Conservation (phyloP, 768 basidiomycete genomes). For the Podaxis sp. region DNA sequence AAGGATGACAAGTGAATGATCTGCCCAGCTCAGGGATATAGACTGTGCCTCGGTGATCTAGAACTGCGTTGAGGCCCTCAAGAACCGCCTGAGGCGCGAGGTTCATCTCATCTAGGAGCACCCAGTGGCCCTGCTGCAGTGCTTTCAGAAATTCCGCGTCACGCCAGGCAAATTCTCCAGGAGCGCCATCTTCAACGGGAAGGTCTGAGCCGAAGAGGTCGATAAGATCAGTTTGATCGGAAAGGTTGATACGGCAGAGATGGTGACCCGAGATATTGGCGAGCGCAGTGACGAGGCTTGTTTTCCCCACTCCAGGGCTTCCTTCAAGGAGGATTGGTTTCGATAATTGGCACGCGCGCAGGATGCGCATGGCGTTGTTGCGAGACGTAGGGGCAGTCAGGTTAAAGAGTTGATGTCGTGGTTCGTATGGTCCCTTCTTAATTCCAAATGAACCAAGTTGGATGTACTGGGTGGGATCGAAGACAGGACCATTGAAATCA, state of each 20-base stretch:
- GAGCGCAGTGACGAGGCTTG: constrained; percentile 85
- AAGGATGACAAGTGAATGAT: constrained; percentile 83
- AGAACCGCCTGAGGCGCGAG: constrained; percentile 94
- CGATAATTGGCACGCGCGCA: constrained; percentile 82
- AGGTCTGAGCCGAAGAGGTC: constrained; percentile 97
- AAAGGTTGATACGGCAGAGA: constrained; percentile 92
- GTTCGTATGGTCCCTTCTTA: constrained; percentile 47
- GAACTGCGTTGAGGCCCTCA: constrained; percentile 93
- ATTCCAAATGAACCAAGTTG: constrained; percentile 78
- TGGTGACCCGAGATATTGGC: constrained; percentile 76
- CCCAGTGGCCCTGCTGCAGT: constrained; percentile 95
- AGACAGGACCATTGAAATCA: constrained; percentile 23
- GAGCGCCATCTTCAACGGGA: constrained; percentile 86
- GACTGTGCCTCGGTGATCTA: constrained; percentile 94
- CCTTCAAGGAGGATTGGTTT: constrained; percentile 97
- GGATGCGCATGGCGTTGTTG: constrained; percentile 83
- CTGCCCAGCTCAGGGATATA: constrained; percentile 94
- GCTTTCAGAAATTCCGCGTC: constrained; percentile 95
- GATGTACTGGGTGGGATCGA: constrained; percentile 36
- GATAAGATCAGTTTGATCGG: constrained; percentile 95
- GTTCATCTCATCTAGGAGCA: constrained; percentile 98
- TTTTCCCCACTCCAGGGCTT: constrained; percentile 98
- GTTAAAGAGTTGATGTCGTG: constrained; percentile 56
- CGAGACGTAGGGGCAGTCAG: constrained; percentile 86
- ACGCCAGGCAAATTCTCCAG: constrained; percentile 96